Percentiles rank a stretch among this genome's conserved stretches.
phyloP scores from a whole-genome alignment of 2,329 filamentous ascomycete species.

The Chrysosporium keratinophilum region DNA sequence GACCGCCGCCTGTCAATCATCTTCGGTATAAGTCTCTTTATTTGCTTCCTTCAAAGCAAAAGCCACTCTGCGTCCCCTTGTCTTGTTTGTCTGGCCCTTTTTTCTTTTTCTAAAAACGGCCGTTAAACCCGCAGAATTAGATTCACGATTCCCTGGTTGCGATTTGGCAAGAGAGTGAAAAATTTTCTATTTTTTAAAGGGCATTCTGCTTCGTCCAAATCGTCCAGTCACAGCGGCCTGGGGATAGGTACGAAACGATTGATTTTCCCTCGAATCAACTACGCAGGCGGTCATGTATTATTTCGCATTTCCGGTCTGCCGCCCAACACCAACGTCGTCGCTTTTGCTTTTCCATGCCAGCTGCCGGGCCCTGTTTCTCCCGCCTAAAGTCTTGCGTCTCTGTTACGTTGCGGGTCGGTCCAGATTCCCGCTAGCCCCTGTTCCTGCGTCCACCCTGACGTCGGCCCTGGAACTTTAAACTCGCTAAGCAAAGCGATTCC shows the following conservation, averaged over 20 bases:
- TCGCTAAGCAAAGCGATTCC: no score
- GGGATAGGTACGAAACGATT: no score
- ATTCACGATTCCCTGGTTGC: no score
- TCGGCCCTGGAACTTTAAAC: not conserved
- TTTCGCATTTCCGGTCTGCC: not conserved
- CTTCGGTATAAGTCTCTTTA: no score
- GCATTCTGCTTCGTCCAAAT: no score
- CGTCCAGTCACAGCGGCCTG: no score
- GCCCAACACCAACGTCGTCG: not conserved
- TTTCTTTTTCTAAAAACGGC: not conserved
- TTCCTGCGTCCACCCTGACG: conserved; percentile 10
- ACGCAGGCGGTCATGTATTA: not conserved
- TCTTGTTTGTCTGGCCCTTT: not conserved
- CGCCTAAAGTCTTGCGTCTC: not conserved
- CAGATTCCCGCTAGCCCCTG: conserved; percentile 2
- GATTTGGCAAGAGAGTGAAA: no score
- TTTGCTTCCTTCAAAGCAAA: not conserved
- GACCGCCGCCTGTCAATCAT: not conserved
- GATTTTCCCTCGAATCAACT: no score
- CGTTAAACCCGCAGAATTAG: not conserved
- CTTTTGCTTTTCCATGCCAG: not conserved
- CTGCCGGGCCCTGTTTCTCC: not conserved
- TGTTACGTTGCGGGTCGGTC: conserved; percentile 1
- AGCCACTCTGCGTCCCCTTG: not conserved
- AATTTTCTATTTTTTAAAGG: no score